Evolutionary conservation across 345 rosid species (phyloP), one percentile per base, ranked within the genome.

Genomic region (Ceriops tagal): DNA sequence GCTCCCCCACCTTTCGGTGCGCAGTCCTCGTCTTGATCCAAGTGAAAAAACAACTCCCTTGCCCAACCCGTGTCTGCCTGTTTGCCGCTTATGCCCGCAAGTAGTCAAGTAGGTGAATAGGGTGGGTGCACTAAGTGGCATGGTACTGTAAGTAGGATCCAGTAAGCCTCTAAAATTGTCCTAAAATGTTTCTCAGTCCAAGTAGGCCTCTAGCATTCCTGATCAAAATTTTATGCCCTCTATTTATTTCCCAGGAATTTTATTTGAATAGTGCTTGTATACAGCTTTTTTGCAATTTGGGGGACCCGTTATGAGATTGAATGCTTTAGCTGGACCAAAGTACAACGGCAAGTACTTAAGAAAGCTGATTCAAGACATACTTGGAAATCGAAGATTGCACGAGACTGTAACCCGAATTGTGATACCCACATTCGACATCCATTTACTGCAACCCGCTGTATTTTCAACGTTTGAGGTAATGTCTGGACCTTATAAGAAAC

Each of bases 391-490:
- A 57, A 56, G 61, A 58, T 31, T 67, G 8, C 69, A 49, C 8
- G 49, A 62, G 27, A 67, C 75, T 15, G 5, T 67, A n/a, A 71
- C 72, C 18, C 66, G 58, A 19, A 53, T 71, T 35, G 72, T 76
- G 51, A 67, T 51, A 26, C 73, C 79, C 8, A 52, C 72, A 11
- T 71, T 76, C 51, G 76, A 76, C 55, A 62, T 71, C 49, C 55
- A 57, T 1, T 22, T 71, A 20, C 79, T 67, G 26, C 75, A 71
- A 47, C 79, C 75, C 3, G 47, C 11, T 5, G 62, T 66, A 31
- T 75, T 55, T 27, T 70, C 74, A 35, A 70, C 70, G 9, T 64
- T 53, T 51, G 51, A 69, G 62, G 74, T 65, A 46, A 64, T 49
- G 47, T 6, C 52, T 19, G 18, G 28, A 37, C 15, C 64, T 19